phyloP scores from a whole-genome alignment of 2,329 filamentous ascomycete species.

The Zymoseptoria crescenta region DNA sequence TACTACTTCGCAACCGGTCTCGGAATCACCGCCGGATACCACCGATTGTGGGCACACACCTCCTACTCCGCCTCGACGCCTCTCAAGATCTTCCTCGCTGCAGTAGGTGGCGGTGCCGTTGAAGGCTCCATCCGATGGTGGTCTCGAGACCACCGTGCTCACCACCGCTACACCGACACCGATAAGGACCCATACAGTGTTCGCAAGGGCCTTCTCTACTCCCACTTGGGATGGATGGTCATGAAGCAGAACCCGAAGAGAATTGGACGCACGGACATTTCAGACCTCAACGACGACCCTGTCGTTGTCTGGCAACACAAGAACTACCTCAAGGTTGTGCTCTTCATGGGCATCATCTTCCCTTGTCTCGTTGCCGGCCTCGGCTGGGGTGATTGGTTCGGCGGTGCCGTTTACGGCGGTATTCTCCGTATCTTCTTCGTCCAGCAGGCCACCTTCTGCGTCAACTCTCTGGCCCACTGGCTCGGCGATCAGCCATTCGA shows the following conservation, averaged over 20 bases:
- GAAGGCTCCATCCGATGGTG: slow-evolving; percentile 85
- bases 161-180: slow-evolving; percentile 88
- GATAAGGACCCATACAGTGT: slow-evolving; percentile 89
- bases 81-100: slow-evolving; percentile 74
- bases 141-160: slow-evolving; percentile 77
- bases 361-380: slow-evolving; percentile 69
- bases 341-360: slow-evolving; percentile 69
- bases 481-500: slow-evolving; percentile 88
- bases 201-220: slow-evolving; percentile 79
- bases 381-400: slow-evolving; percentile 71
- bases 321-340: slow-evolving; percentile 73
- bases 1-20: slow-evolving; percentile 72
- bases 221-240: slow-evolving; percentile 82
- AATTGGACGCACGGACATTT: slow-evolving; percentile 80
- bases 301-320: slow-evolving; percentile 83
- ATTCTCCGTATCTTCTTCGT: slow-evolving; percentile 84
- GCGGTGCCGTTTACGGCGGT: slow-evolving; percentile 77
- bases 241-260: slow-evolving; percentile 85
- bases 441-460: slow-evolving; percentile 87
- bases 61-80: slow-evolving; percentile 71
- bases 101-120: slow-evolving; percentile 72
- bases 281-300: slow-evolving; percentile 77
- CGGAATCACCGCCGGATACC: slow-evolving; percentile 51
- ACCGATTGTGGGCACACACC: slow-evolving; percentile 79
- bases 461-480: slow-evolving; percentile 87